Percentiles rank a stretch among this genome's conserved stretches.
Evolutionary conservation across 2,329 filamentous ascomycete genomes (phyloP).

Genomic region (Hymenotorrendiella dingleyae): DNA sequence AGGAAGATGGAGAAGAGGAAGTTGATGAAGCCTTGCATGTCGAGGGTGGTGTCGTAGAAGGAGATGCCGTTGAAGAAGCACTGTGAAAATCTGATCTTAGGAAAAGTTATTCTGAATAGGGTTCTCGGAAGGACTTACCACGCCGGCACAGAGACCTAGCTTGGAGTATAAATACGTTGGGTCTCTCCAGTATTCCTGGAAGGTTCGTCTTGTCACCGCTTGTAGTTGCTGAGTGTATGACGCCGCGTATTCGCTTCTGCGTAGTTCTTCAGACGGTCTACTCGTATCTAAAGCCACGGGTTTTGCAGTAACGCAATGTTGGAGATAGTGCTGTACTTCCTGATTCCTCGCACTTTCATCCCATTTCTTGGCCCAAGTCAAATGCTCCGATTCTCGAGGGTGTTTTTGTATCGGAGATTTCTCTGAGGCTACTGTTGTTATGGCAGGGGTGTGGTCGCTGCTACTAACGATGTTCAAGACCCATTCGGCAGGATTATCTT

Average conservation of each 20-base stretch:
- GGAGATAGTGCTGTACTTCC: slow-evolving; percentile 26
- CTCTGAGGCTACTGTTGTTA: neutral
- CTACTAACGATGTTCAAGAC: slow-evolving; percentile 56
- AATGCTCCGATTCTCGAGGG: neutral
- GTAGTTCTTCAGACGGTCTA: neutral
- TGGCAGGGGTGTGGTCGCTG: neutral
- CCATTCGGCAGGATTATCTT: slow-evolving; percentile 78
- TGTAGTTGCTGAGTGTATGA: slow-evolving; percentile 52
- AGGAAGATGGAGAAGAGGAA: slow-evolving; percentile 70
- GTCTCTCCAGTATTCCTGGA: slow-evolving; percentile 55
- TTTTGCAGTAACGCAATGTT: neutral
- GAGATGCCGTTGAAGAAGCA: slow-evolving; percentile 51
- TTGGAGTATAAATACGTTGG: neutral
- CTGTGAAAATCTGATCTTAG: neutral
- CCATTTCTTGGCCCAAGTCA: slow-evolving; percentile 53
- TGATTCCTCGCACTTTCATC: slow-evolving; percentile 28
- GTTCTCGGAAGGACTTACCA: neutral
- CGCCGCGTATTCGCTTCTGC: slow-evolving; percentile 52
- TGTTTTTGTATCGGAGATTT: neutral
- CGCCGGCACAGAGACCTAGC: neutral
- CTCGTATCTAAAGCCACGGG: neutral
- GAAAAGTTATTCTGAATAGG: neutral
- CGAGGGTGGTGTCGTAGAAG: slow-evolving; percentile 58
- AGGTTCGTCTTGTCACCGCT: slow-evolving; percentile 50
- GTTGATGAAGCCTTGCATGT: slow-evolving; percentile 58